Evolutionary conservation across 2,329 filamentous ascomycete species (phyloP), one percentile per base, ranked within the genome.

Genomic region (Alternaria infectoria): DNA sequence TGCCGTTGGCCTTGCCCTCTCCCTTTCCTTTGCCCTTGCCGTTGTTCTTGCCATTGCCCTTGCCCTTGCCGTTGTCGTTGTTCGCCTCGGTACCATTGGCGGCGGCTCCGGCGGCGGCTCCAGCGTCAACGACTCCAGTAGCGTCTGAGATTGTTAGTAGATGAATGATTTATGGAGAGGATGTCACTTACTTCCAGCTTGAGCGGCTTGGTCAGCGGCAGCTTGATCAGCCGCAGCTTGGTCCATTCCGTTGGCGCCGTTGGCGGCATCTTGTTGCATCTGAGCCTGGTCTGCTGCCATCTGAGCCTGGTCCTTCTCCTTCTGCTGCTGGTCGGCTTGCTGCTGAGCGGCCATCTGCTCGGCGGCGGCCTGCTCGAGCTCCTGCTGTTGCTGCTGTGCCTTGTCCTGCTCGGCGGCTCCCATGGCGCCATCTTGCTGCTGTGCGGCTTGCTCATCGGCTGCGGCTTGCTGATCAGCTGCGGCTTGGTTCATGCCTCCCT

Each of bases 161-260:
- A 28, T 19, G 19, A 19, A 26, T 3, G 5, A 13, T 2, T 47
- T 5, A 47, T 13, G 17, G 11, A 26, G 13, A 21, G 12, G 8
- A 44, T 44, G 19, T 28, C 9, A 64, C 64, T 58, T 62, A 67
- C 68, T 65, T 52, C 57, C 62, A 50, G 57, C 67, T 59, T 64
- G 52, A 40, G 60, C 61, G 25, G 62, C 66, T 50, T 59, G 23
- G n/a, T 15, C 52, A 6, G 44, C 52, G 21, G 45, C 58, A 45
- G 23, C 45, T 19, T 47, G 32, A 32, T 45, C 32, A n/a, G 51
- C 58, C 7, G 44, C 57, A 56, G 21, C 44, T 25, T 47, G 32
- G 36, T 30, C 36, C 57, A 26, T 54, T 9, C 43, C 54, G 12
- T 40, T 40, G 36, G 36, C 36, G 17, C 28, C 49, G 17, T 57